A percentile compares a stretch with the other conserved stretches of the same genome.
Conservation (phyloP, 495 filamentous ascomycete species). For the Xylaria curta region DNA sequence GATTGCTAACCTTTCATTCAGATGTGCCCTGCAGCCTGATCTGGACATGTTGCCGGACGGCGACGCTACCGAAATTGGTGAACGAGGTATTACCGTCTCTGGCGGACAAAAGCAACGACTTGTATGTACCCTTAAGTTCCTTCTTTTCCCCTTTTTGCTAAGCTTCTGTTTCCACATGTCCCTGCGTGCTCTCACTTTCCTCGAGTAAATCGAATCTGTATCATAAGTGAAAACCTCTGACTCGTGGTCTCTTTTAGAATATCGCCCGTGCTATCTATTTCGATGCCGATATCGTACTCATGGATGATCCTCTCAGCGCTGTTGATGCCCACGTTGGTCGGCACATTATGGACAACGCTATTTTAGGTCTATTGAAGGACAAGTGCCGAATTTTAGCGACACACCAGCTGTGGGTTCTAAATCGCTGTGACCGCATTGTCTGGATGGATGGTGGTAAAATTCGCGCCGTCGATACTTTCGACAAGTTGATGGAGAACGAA, state of each 20-base stretch:
- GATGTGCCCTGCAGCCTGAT: slow-evolving; percentile 75
- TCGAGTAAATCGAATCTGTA: neutral
- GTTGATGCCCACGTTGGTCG: slow-evolving; percentile 89
- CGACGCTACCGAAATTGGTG: slow-evolving; percentile 78
- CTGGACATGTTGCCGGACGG: slow-evolving; percentile 76
- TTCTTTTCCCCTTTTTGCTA: neutral
- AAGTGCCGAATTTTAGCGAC: slow-evolving; percentile 92
- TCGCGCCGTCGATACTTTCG: slow-evolving; percentile 83
- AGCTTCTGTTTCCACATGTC: neutral
- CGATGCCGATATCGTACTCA: slow-evolving; percentile 78
- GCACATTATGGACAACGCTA: slow-evolving; percentile 95
- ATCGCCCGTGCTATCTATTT: slow-evolving; percentile 88
- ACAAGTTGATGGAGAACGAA: slow-evolving; percentile 80
- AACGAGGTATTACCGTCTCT: slow-evolving; percentile 79
- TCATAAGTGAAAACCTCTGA: neutral
- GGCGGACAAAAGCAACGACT: slow-evolving; percentile 86
- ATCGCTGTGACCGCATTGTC: slow-evolving; percentile 86
- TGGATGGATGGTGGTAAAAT: slow-evolving; percentile 89
- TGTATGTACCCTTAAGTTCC: neutral
- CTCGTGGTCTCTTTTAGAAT: slow-evolving; percentile 47
- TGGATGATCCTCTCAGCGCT: slow-evolving; percentile 84
- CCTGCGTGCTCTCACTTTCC: neutral
- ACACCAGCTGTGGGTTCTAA: slow-evolving; percentile 91
- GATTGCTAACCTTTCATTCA: slow-evolving; percentile 39
- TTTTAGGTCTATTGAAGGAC: slow-evolving; percentile 84